Conservation (phyloP, 306 rosid species). For the Albizia julibrissin region DNA sequence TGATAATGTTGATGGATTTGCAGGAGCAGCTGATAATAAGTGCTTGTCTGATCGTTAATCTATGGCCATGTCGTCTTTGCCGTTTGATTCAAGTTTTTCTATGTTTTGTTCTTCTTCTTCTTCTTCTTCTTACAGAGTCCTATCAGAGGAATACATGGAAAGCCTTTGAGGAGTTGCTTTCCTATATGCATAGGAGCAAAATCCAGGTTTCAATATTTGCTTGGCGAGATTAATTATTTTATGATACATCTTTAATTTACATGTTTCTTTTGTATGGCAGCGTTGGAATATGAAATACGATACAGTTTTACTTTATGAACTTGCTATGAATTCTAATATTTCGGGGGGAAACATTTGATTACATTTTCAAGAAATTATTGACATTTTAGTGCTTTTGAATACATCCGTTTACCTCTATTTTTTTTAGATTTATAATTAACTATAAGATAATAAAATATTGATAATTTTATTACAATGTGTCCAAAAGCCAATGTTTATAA, state of each 20-base stretch:
- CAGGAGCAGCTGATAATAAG: slow-evolving; percentile 21
- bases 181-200: slow-evolving; percentile 47
- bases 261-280: neutral
- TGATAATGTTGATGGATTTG: slow-evolving; percentile 12
- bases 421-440: too few species aligned
- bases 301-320: neutral
- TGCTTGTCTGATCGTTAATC: slow-evolving; percentile 56
- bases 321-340: neutral
- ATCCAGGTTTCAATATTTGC: slow-evolving; percentile 39
- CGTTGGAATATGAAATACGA: neutral
- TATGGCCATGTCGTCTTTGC: slow-evolving; percentile 44
- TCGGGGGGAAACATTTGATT: neutral
- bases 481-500: too few species aligned
- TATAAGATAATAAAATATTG: too few species aligned
- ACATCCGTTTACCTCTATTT: neutral
- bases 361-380: neutral
- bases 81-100: slow-evolving; percentile 46
- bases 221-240: slow-evolving; percentile 42
- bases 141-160: slow-evolving; percentile 30
- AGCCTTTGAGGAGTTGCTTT: slow-evolving; percentile 55
- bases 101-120: slow-evolving; percentile 34
- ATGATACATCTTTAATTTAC: neutral
- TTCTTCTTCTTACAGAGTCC: slow-evolving; percentile 34
- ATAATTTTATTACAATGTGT: too few species aligned
- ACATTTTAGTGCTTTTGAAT: neutral